Evolutionary conservation across 108 stramenopile species (phyloP).

Genomic region (Tribonema minus): DNA sequence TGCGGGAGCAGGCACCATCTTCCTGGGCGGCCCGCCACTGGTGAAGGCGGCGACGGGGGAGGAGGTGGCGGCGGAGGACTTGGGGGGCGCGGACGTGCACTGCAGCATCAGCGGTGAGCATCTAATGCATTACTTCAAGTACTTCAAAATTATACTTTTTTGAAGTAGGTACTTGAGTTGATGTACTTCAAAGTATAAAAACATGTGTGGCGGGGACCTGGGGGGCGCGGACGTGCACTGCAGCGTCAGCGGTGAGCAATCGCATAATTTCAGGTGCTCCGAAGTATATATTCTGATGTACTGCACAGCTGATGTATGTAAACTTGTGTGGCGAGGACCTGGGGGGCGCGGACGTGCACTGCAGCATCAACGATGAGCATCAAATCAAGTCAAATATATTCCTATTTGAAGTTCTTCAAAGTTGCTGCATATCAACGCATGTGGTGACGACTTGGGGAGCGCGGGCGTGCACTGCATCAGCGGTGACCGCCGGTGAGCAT

Average conservation of each 20-base stretch:
- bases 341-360: conserved; percentile 92
- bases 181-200: no score
- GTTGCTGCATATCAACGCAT: no score
- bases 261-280: no score
- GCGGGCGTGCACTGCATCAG: conserved; percentile 88
- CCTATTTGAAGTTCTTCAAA: no score
- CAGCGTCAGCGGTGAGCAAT: conserved; percentile 23
- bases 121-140: no score
- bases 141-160: no score
- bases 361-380: conserved; percentile 42
- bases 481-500: no score
- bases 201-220: conserved; percentile 86
- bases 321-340: conserved; percentile 90
- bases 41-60: conserved; percentile 96
- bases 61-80: conserved; percentile 85
- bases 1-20: no score
- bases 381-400: no score
- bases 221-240: conserved; percentile 94
- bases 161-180: no score
- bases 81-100: conserved; percentile 94
- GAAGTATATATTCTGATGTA: no score
- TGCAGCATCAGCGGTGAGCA: conserved; percentile 45
- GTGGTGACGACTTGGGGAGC: conserved; percentile 93
- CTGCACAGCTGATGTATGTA: no score
- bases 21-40: conserved; percentile 97